Evolutionary conservation across 306 rosid genomes (phyloP), one percentile per base, ranked within the genome.

Genomic region (Gynostemma pentaphyllum): DNA sequence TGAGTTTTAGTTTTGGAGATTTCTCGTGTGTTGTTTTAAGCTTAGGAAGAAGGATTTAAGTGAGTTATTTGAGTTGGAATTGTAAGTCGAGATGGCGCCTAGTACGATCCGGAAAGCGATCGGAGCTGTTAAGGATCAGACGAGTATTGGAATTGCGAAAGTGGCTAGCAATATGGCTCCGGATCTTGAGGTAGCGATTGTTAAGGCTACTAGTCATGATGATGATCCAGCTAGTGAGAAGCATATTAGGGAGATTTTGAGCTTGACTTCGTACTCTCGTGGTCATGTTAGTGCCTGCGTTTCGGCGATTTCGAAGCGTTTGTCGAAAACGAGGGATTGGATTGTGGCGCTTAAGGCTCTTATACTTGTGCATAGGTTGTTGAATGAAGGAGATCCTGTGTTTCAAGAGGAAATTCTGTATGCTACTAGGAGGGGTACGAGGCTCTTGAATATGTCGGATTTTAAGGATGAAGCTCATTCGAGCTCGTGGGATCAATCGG

Each of bases 401-500:
- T 82, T 88, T 26, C 95, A 81, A 67, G 99, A 92, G 68, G 99
- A 88, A 85, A 81, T 92, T 70, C 60, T 92, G 74, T 86, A 84
- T 68, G 90, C 96, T 9, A 92, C 99, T 1, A 74, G 99, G 8
- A 80, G 95, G 26, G 99, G 99, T 5, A 75, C 99, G 1, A 76
- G 95, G 85, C 95, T 92, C 8, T 79, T 92, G 37, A 92, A 92
- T 60, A 76, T 92, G 78, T 79, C 95, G 0, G 96, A 92, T 56
- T 92, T 88, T 74, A 86, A 86, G 57, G 98, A 92, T 37, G 98
- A 92, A 74, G 99, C 96, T 59, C 99, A 92, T 77, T 86, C 99
- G 2, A 86, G 82, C 80, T 88, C 99, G 1, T 92, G 99, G 99
- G 99, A 92, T 68, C 94, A 86, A 74, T 88, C 99, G 0, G 90